These are phyloP conservation scores for Eutrema yunnanense DNA, from an alignment of 345 rosid genomes.

Conservation along the genomic window DNA sequence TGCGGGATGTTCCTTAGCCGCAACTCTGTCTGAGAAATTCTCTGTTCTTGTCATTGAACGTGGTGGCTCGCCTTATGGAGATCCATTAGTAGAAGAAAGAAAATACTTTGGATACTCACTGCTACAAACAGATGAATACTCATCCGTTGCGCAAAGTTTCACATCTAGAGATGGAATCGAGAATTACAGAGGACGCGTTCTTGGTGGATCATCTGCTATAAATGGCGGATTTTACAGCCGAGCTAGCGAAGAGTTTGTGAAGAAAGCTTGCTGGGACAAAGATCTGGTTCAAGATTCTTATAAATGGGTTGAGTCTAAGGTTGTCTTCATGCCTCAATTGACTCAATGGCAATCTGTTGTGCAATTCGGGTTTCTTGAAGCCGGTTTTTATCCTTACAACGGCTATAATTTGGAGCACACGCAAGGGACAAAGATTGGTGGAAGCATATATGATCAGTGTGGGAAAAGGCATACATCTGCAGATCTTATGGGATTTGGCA, in stretches of 20 bases:
- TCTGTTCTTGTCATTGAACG: constrained; percentile 62
- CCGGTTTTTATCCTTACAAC: constrained; percentile 60
- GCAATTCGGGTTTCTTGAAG: constrained; percentile 65
- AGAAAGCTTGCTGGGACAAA: constrained; percentile 53
- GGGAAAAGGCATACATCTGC: constrained; percentile 69
- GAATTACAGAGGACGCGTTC: constrained; percentile 53
- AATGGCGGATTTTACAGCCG: constrained; percentile 73
- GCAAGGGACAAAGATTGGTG: constrained; percentile 74
- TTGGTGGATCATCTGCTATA: constrained; percentile 67
- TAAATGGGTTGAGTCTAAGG: constrained; percentile 65
- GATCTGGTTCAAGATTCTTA: constrained; percentile 54
- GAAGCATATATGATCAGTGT: constrained; percentile 47
- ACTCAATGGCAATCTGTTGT: constrained; percentile 65
- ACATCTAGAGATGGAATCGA: constrained; percentile 47
- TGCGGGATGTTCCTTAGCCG: constrained; percentile 62
- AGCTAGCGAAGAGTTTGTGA: constrained; percentile 51
- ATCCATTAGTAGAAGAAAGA: constrained; percentile 42
- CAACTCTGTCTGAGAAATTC: constrained; percentile 56
- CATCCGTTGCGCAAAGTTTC: constrained; percentile 59
- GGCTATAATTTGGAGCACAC: constrained; percentile 62
- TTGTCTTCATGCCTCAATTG: constrained; percentile 49
- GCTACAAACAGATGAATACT: constrained; percentile 48
- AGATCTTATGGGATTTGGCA: constrained; percentile 55
- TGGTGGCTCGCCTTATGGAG: constrained; percentile 58
- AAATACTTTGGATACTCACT: constrained; percentile 45